Base-by-base conservation (phyloP, 1,284 basidiomycete genomes). In the Heliocybe sulcata region DNA sequence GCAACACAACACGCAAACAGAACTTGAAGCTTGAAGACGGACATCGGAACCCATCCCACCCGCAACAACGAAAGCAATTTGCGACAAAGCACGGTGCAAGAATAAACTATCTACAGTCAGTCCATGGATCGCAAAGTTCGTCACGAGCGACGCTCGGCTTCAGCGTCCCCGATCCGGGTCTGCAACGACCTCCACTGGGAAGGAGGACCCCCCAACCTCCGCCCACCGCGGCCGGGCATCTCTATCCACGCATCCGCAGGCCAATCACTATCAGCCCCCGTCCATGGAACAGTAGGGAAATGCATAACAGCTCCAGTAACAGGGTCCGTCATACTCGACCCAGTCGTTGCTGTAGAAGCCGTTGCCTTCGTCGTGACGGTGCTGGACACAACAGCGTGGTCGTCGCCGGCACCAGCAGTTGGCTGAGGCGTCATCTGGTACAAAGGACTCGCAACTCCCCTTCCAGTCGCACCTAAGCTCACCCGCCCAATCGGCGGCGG, bases 221-320 rank as follows among this genome's bases (percentile, higher is more conserved):
- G 22, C 23, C 47, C 47, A 23, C 20, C 23, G 20, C 45, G 10
- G 20, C 23, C 20, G 16, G 38, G 38, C 38, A 42, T 42, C 20
- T 49, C 47, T 26, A 29, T 49, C 47, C 47, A 49, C 3, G 47
- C 47, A 25, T 49, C 47, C 22, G 47, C 54, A 0, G 11, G 23
- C 33, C 27, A 50, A 22, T 56, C 51, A 29, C 54, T 45, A 35
- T 54, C 19, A 2, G 14, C 25, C 11, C 58, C 60, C 8, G 60
- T 60, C 62, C 63, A 67, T 3, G 69, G 65, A 50, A 70, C 55
- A 53, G 64, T 55, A 14, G 68, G 63, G 54, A 69, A 62, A 50
- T 69, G 68, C 59, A 68, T 59, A 11, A 65, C 59, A 12, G 65
- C 61, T 19, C 69, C 70, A 12, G 68, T 70, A 12, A 68, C 61